Percentiles rank a stretch among this genome's conserved stretches.
Conservation (phyloP, 2,329 filamentous ascomycete species). For the Hypoxylon sp. region DNA sequence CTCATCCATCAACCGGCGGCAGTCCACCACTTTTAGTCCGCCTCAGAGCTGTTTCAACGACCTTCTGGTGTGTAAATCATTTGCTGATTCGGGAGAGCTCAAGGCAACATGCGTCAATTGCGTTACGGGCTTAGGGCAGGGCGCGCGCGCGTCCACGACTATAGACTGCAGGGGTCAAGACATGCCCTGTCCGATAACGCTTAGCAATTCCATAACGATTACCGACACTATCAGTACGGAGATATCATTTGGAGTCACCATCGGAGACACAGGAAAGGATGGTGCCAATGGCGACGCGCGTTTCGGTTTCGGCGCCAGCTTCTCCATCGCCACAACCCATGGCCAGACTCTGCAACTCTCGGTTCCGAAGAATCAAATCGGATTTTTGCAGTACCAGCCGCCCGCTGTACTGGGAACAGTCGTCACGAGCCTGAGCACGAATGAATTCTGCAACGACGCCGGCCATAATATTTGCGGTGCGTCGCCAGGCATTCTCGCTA, state of each 20-base stretch:
- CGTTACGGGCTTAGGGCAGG: neutral
- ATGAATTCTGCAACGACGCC: slow-evolving; percentile 1
- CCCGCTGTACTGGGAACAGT: neutral
- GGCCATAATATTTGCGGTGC: slow-evolving; percentile 1
- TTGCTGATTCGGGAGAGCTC: neutral
- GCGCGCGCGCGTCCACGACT: neutral
- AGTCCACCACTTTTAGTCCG: neutral
- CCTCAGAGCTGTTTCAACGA: neutral
- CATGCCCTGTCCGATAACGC: neutral
- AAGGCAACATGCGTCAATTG: neutral
- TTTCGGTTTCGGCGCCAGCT: slow-evolving; percentile 2
- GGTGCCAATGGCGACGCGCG: slow-evolving; percentile 1
- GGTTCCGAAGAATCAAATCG: neutral
- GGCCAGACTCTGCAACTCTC: neutral
- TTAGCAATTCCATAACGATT: neutral
- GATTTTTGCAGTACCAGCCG: slow-evolving; percentile 1
- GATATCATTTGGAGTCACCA: slow-evolving; percentile 1
- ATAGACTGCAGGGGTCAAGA: neutral
- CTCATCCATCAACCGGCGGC: neutral
- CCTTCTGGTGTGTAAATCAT: neutral
- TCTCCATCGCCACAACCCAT: neutral
- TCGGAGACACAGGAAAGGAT: neutral
- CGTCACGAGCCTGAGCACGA: neutral
- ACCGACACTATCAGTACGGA: neutral
- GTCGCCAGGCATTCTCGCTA: neutral